phyloP scores from a whole-genome alignment of 345 rosid species.

The Pistacia atlantica region DNA sequence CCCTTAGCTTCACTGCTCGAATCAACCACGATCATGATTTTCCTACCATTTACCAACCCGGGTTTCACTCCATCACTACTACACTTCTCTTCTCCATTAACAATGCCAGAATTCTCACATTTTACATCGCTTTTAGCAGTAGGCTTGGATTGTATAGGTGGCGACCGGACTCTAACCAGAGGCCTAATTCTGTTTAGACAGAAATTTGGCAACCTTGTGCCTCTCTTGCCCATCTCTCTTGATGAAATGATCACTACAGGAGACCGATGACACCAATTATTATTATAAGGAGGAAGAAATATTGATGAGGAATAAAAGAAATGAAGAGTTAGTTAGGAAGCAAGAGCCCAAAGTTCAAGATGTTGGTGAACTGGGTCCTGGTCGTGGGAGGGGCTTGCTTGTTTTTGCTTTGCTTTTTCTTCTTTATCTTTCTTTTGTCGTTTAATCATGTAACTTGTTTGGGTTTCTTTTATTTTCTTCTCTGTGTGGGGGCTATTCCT shows the following conservation, averaged over 20 bases:
- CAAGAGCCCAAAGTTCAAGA: constrained; percentile 23
- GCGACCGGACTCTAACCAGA: constrained; percentile 70
- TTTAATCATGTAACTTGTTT: constrained; percentile 26
- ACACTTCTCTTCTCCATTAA: constrained; percentile 9
- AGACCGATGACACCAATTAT: neutral
- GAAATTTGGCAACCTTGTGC: constrained; percentile 63
- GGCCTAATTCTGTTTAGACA: constrained; percentile 83
- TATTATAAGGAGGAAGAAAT: constrained; percentile 13
- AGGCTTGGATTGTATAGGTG: constrained; percentile 52
- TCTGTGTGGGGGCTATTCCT: constrained; percentile 37
- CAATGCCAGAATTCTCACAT: constrained; percentile 8
- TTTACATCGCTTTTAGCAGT: constrained; percentile 21
- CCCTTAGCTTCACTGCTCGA: constrained; percentile 72
- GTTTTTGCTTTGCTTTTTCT: constrained; percentile 16
- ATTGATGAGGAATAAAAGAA: constrained; percentile 23
- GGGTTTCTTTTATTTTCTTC: constrained; percentile 24
- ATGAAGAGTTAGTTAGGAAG: constrained; percentile 21
- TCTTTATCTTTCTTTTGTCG: constrained; percentile 22
- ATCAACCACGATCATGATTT: constrained; percentile 84
- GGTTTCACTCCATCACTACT: constrained; percentile 15
- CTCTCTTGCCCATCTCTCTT: constrained; percentile 49
- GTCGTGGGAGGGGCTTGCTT: neutral
- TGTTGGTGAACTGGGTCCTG: constrained; percentile 22
- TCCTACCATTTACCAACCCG: constrained; percentile 48
- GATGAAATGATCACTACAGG: neutral